Evolutionary conservation across 441 rosid species (phyloP), one percentile per base, ranked within the genome.

Genomic region (Erodium chrysanthum): DNA sequence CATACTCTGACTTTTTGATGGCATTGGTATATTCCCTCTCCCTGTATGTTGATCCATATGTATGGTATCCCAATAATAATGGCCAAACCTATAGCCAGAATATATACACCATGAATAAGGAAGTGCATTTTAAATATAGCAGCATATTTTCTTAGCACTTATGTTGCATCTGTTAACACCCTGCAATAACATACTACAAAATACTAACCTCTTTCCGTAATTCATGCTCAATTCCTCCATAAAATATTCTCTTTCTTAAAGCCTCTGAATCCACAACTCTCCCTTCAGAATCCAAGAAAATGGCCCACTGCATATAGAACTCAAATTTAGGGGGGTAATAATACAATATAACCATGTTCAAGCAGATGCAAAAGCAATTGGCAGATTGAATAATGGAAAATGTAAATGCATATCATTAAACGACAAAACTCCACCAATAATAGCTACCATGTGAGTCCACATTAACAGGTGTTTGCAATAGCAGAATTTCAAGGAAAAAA

Each of bases 251-350:
- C 78, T 83, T 85, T 74, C 86, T 82, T 65, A 90, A 82, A 61
- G 88, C 89, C 76, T 82, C 75, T 65, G 96, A 70, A 81, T 88
- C 91, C 70, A 80, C 70, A 63, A 92, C 82, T 70, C 96, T 87
- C 68, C 98, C 96, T 81, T 92, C 97, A 70, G 84, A 84, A 79
- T 90, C 96, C 88, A 92, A 73, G 83, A 88, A 88, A 46, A 86
- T 83, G 62, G 82, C 80, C 92, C 93, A 88, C 99, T 95, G 82
- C 72, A 76, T 75, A 66, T 27, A 70, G 54, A 67, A 72, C 29
- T 60, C 31, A 54, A 66, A 65, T 29, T 65, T 29, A 29, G 37
- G n/a, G 2, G 14, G 11, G 10, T 42, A 12, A 42, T 42, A 42
- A 33, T 33, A 6, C 40, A 29, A 29, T 29, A 29, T 29, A 29